Evolutionary conservation across 2,329 filamentous ascomycete genomes (phyloP), one percentile per base, ranked within the genome.

Genomic region (Arthrobotrys megalospora): DNA sequence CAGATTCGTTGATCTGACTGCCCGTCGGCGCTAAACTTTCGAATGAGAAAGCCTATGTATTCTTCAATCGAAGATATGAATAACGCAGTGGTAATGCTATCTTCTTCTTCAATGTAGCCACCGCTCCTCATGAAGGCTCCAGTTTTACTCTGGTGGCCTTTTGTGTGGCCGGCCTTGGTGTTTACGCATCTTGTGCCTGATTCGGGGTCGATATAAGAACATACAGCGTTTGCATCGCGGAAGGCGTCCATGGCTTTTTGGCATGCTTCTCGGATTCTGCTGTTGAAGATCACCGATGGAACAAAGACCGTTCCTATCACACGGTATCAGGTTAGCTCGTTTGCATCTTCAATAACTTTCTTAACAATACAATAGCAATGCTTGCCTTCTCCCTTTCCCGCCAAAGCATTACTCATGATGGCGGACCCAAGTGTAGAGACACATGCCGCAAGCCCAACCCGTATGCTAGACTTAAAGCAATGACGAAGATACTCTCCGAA

Each of bases 351-450:
- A 38, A 45, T 3, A 16, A 2, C 2, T n/a, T 14, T 6, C 19
- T n/a, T 3, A 24, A 4, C 16, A 12, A 5, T 48, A 12, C 10
- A 6, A 48, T 24, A 21, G 16, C 24, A 2, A 2, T 48, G 21
- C 52, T 19, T 38, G 10, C 52, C 32, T 38, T 58, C 52, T 11
- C 3, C 16, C 3, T 38, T 70, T 8, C 38, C 24, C 6, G 45
- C 11, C 16, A 63, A 43, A 11, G 67, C 19, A 43, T 70, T 70
- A 0, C 24, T 43, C 7, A 70, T 10, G 6, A 70, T 63, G n/a
- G 32, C 19, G 3, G 55, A 41, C 19, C 53, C 67, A 11, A 70
- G 34, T 6, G 47, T 11, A 1, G 28, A 34, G 5, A 58, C 34
- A 5, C n/a, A 38, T 7, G 34, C 50, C 1, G 4, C 19, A 7